Evolutionary conservation across 768 basidiomycete species (phyloP).

Genomic region (Coprinopsis sp.): DNA sequence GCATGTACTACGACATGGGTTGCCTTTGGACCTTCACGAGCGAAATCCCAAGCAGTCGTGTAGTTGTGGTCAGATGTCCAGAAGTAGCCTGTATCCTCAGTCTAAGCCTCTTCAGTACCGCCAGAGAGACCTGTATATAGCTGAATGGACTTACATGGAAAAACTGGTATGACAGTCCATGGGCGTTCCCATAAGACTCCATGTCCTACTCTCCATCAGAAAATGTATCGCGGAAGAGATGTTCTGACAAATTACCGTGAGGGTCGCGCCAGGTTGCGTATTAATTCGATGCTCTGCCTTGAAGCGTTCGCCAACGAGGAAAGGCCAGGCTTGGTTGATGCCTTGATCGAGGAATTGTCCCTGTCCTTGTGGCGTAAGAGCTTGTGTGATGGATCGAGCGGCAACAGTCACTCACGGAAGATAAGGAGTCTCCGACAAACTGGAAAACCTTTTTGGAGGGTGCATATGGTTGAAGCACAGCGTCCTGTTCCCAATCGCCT

Average conservation of each 20-base stretch:
- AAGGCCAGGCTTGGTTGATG: conserved; percentile 55
- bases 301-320: conserved; percentile 45
- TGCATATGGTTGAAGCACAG: conserved; percentile 38
- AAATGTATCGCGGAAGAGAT: conserved; percentile 3
- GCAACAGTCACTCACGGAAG: conserved; percentile 34
- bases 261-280: conserved; percentile 51
- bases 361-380: conserved; percentile 19
- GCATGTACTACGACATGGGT: conserved; percentile 57
- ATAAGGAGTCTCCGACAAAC: conserved; percentile 56
- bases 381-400: not conserved
- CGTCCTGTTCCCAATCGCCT: too few relatives aligned
- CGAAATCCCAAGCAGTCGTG: conserved; percentile 56
- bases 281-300: conserved; percentile 48
- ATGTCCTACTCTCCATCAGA: conserved; percentile 36
- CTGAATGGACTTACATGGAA: conserved; percentile 32
- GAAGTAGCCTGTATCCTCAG: conserved; percentile 53
- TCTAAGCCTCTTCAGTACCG: conserved; percentile 24
- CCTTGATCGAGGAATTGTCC: conserved; percentile 51
- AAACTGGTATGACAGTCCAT: conserved; percentile 47
- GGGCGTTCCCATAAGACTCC: conserved; percentile 48
- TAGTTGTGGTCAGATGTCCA: conserved; percentile 54
- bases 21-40: conserved; percentile 38
- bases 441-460: conserved; percentile 45
- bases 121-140: not conserved
- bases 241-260: too few relatives aligned